These are phyloP conservation scores for Tricholoma terreum DNA, from an alignment of 768 basidiomycete species.

Conservation along the genomic window DNA sequence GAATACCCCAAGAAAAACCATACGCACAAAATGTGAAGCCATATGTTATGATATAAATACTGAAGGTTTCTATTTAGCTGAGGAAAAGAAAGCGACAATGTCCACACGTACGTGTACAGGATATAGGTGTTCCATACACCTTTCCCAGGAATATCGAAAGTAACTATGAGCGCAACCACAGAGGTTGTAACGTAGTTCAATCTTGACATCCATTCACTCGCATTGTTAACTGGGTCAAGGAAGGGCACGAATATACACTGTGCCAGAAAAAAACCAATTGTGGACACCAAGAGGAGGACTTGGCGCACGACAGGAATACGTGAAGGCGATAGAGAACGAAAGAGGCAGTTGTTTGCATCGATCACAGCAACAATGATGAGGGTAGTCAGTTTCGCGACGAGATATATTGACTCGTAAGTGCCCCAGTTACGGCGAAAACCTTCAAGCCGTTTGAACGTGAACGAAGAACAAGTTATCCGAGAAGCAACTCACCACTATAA, in stretches of 20 bases:
- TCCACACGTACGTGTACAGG: slow-evolving; percentile 56
- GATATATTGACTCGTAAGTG: slow-evolving; percentile 59
- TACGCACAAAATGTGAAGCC: slow-evolving; percentile 60
- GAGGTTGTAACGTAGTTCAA: slow-evolving; percentile 69
- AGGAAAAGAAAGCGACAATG: background rate
- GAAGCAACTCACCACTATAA: slow-evolving; percentile 52
- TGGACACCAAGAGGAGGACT: slow-evolving; percentile 53
- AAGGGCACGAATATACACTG: slow-evolving; percentile 66
- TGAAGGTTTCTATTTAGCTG: slow-evolving; percentile 13
- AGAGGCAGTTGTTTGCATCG: slow-evolving; percentile 70
- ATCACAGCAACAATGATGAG: slow-evolving; percentile 65
- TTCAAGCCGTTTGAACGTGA: slow-evolving; percentile 22
- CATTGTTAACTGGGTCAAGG: slow-evolving; percentile 67
- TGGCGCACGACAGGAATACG: slow-evolving; percentile 59
- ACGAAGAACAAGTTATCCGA: background rate
- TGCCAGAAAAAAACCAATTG: slow-evolving; percentile 54
- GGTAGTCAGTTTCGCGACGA: slow-evolving; percentile 69
- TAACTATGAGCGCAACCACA: slow-evolving; percentile 58
- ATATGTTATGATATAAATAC: slow-evolving; percentile 58
- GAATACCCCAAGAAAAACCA: background rate
- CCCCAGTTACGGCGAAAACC: slow-evolving; percentile 72
- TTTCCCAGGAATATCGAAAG: slow-evolving; percentile 53
- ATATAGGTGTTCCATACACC: slow-evolving; percentile 58
- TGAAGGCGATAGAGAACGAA: slow-evolving; percentile 51
- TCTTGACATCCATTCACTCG: slow-evolving; percentile 71